Conservation (phyloP, 148 eudicot species). For the Bassia scoparia region DNA sequence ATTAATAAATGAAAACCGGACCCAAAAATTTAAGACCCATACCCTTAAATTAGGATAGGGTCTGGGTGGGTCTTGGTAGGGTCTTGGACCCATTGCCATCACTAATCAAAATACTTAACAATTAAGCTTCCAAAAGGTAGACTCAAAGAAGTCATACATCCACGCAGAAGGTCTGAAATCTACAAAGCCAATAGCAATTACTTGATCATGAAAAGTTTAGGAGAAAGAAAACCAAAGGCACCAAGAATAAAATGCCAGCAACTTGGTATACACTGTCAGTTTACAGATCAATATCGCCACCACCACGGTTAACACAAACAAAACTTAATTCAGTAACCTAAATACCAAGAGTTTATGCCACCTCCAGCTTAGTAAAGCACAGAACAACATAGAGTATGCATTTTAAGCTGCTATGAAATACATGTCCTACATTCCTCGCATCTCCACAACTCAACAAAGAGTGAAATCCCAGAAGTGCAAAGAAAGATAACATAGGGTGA, state of each 20-base stretch:
- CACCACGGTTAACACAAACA: background rate
- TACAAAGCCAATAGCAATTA: background rate
- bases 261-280: background rate
- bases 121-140: too few relatives aligned
- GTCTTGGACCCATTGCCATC: too few relatives aligned
- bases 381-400: background rate
- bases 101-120: too few relatives aligned
- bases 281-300: background rate
- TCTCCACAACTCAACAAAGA: background rate
- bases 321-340: background rate
- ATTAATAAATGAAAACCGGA: too few relatives aligned
- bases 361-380: background rate
- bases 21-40: too few relatives aligned
- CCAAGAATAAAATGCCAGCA: background rate
- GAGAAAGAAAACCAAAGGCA: background rate
- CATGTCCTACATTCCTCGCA: background rate
- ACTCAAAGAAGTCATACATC: background rate
- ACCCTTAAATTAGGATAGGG: too few relatives aligned
- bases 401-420: background rate
- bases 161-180: background rate
- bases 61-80: too few relatives aligned
- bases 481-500: background rate
- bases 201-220: background rate
- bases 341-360: background rate
- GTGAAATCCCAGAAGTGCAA: background rate